Evolutionary conservation across 164 flowering plant genomes (phyloP).

Genomic region (Aristolochia californica): DNA sequence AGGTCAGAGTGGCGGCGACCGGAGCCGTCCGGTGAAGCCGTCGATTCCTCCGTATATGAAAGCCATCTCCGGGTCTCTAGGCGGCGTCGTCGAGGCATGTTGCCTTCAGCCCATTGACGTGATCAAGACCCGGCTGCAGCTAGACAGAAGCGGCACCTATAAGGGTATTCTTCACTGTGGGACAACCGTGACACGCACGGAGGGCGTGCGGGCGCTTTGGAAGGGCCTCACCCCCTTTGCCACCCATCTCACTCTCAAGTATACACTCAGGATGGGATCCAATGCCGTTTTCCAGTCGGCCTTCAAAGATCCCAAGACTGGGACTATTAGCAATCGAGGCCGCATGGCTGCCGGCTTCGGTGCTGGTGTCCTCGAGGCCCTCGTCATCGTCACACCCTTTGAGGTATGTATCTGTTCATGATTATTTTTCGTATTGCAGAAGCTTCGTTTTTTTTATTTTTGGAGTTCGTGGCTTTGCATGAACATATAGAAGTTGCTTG

Average conservation of each 20-base stretch:
- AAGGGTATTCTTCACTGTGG: constrained; percentile 89
- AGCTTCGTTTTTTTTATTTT: too few relatives aligned
- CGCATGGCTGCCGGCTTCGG: constrained; percentile 76
- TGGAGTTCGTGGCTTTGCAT: too few relatives aligned
- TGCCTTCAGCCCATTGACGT: constrained; percentile 97
- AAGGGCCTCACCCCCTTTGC: constrained; percentile 96
- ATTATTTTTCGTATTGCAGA: not conserved
- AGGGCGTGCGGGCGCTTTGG: constrained; percentile 93
- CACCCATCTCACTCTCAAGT: constrained; percentile 85
- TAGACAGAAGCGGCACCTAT: constrained; percentile 59
- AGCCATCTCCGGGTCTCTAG: constrained; percentile 81
- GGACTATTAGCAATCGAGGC: constrained; percentile 47
- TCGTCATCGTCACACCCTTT: constrained; percentile 87
- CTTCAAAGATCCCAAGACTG: constrained; percentile 66
- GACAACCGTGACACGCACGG: constrained; percentile 40
- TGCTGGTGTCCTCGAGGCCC: constrained; percentile 93
- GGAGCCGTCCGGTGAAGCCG: constrained; percentile 6
- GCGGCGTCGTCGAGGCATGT: constrained; percentile 78
- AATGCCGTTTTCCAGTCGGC: constrained; percentile 76
- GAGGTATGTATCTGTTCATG: constrained; percentile 32
- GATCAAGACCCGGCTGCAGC: constrained; percentile 89
- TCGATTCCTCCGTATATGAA: constrained; percentile 79
- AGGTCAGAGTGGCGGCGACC: not conserved
- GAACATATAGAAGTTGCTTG: too few relatives aligned
- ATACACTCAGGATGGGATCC: constrained; percentile 92